Evolutionary conservation across 176 grass and related monocot genomes (phyloP).

Genomic region (Ananas comosus): DNA sequence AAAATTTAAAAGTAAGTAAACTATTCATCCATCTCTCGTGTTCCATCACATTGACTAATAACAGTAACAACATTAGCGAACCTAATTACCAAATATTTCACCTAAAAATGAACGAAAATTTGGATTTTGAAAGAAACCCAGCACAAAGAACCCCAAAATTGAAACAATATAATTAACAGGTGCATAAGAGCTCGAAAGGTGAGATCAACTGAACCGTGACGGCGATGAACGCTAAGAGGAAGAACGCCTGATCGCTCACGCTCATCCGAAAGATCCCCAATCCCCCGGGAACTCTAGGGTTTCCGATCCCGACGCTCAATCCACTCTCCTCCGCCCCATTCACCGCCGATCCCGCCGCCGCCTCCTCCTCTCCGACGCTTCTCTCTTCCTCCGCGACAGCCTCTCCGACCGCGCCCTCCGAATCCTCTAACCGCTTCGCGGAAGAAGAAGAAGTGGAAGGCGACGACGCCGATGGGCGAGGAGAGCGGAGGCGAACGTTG

Average conservation of each 20-base stretch:
- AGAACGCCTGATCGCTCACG: slow-evolving; percentile 57
- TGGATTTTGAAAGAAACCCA: no score
- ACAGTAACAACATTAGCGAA: no score
- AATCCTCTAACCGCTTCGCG: background rate
- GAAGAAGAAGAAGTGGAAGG: background rate
- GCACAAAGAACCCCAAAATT: no score
- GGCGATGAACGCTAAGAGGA: slow-evolving; percentile 43
- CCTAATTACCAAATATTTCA: no score
- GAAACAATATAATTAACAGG: background rate
- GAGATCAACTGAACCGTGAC: slow-evolving; percentile 30
- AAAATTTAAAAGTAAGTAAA: no score
- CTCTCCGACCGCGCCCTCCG: background rate
- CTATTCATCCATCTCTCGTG: no score
- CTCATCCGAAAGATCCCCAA: slow-evolving; percentile 28
- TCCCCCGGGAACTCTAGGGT: slow-evolving; percentile 10
- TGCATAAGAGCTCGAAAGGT: background rate
- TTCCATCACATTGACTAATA: no score
- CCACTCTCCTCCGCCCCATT: background rate
- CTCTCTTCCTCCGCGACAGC: background rate
- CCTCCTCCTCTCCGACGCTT: background rate
- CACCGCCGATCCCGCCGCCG: background rate
- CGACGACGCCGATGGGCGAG: background rate
- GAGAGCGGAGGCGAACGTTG: background rate
- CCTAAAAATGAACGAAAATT: no score
- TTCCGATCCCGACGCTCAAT: slow-evolving; percentile 32